phyloP scores from a whole-genome alignment of 2,329 filamentous ascomycete genomes.

The Pseudodiploospora longispora region DNA sequence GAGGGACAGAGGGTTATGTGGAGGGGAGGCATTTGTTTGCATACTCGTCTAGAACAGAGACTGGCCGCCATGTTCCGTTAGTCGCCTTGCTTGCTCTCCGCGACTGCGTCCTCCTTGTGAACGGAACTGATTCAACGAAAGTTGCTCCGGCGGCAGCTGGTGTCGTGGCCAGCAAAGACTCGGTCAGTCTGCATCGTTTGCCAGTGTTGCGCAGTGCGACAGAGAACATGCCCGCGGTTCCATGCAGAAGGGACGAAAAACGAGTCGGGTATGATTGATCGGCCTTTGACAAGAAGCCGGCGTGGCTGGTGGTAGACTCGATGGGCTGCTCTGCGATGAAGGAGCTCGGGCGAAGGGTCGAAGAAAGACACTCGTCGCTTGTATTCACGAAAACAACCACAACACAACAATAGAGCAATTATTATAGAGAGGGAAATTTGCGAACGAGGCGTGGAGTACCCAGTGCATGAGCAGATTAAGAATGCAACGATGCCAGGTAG shows the following conservation, averaged over 20 bases:
- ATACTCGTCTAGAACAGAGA: slow-evolving; percentile 58
- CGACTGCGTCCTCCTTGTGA: slow-evolving; percentile 5
- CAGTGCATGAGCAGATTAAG: too few species aligned
- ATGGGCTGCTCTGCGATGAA: too few species aligned
- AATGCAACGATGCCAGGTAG: too few species aligned
- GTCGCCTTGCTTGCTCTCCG: slow-evolving; percentile 16
- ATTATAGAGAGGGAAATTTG: too few species aligned
- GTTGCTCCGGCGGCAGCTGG: neutral
- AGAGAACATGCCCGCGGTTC: slow-evolving; percentile 35
- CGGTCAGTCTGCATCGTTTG: slow-evolving; percentile 28
- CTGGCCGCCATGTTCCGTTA: slow-evolving; percentile 49
- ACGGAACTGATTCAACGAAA: neutral
- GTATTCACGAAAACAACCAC: too few species aligned
- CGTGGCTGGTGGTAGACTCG: too few species aligned
- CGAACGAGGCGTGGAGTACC: too few species aligned
- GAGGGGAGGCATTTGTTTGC: slow-evolving; percentile 15
- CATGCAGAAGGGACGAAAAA: slow-evolving; percentile 21
- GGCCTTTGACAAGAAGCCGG: too few species aligned
- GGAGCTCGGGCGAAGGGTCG: too few species aligned
- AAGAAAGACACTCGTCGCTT: too few species aligned
- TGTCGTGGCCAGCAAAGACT: slow-evolving; percentile 10
- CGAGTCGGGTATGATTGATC: too few species aligned
- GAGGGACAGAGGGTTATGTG: neutral
- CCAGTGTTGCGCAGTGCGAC: slow-evolving; percentile 38
- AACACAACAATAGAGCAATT: too few species aligned